A percentile compares a stretch with the other conserved stretches of the same genome.
phyloP scores from a whole-genome alignment of 257 asterid genomes.

The Nicotiana tabacum region DNA sequence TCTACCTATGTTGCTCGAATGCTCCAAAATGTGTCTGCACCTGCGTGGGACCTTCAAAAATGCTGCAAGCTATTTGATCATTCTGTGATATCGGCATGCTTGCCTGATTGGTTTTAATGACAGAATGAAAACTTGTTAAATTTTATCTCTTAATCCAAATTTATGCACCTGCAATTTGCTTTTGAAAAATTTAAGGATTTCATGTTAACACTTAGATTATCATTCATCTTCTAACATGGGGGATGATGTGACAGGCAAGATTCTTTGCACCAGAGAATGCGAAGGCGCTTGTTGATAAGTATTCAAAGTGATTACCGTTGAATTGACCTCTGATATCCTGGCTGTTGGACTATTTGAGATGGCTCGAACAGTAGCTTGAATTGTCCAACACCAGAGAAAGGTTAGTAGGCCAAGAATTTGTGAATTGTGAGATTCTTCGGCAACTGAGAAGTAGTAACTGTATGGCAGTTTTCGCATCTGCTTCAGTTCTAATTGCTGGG shows the following conservation, averaged over 20 bases:
- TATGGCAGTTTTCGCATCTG: neutral
- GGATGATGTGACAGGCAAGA: constrained; percentile 53
- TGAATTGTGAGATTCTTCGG: neutral
- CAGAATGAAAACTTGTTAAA: neutral
- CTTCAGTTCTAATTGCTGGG: neutral
- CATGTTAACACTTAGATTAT: neutral
- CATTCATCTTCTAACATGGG: neutral
- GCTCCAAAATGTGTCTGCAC: neutral
- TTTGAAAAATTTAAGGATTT: neutral
- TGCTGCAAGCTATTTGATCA: neutral
- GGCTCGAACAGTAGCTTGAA: neutral
- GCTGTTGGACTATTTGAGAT: neutral
- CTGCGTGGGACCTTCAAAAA: neutral
- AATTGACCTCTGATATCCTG: neutral
- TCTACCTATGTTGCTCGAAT: neutral
- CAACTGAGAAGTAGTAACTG: constrained; percentile 2
- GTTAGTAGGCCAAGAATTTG: neutral
- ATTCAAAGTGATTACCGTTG: constrained; percentile 39
- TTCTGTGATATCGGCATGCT: neutral
- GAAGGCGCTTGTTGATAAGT: constrained; percentile 64
- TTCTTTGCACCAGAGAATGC: constrained; percentile 82
- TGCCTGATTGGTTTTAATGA: neutral
- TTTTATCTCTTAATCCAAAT: neutral
- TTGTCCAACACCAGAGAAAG: neutral
- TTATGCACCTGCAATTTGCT: neutral